Evolutionary conservation across 225 moss, liverwort and hornwort species (phyloP).

Genomic region (Polytrichum commune): DNA sequence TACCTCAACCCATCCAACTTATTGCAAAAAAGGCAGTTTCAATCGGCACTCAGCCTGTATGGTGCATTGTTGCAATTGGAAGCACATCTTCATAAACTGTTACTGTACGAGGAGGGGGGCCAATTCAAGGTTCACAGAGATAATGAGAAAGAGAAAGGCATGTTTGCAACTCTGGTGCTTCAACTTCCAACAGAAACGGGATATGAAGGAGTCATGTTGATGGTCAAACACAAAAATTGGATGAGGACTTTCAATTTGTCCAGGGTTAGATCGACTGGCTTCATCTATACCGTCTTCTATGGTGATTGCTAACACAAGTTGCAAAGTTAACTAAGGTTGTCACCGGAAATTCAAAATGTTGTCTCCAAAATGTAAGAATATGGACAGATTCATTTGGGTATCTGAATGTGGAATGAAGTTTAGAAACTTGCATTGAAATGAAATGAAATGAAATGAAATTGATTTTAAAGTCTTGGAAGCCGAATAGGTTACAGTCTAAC

Average conservation of each 20-base stretch:
- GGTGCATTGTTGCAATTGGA: constrained; percentile 12
- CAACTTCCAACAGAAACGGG: constrained; percentile 17
- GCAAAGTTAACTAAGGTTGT: neutral
- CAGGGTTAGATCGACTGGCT: constrained; percentile 2
- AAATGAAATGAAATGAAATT: too few species aligned
- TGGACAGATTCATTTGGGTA: too few species aligned
- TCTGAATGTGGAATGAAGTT: too few species aligned
- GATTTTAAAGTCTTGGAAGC: too few species aligned
- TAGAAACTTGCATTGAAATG: too few species aligned
- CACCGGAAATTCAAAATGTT: too few species aligned
- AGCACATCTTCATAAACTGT: constrained; percentile 12
- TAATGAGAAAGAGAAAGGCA: constrained; percentile 8
- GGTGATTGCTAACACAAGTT: constrained; percentile 22
- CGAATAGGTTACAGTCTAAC: too few species aligned
- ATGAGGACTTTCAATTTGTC: constrained; percentile 17
- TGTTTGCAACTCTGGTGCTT: constrained; percentile 18
- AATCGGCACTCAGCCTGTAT: constrained; percentile 7
- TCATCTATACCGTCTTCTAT: constrained; percentile 14
- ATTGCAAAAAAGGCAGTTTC: neutral
- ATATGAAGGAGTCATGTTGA: constrained; percentile 11
- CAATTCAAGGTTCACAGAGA: constrained; percentile 14
- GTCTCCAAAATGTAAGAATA: too few species aligned
- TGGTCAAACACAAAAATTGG: constrained; percentile 5
- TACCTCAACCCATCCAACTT: constrained; percentile 1
- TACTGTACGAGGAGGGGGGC: constrained; percentile 13